These are phyloP conservation scores for Fusarium austroafricanum DNA, from an alignment of 2,329 filamentous ascomycete genomes.

Conservation along the genomic window DNA sequence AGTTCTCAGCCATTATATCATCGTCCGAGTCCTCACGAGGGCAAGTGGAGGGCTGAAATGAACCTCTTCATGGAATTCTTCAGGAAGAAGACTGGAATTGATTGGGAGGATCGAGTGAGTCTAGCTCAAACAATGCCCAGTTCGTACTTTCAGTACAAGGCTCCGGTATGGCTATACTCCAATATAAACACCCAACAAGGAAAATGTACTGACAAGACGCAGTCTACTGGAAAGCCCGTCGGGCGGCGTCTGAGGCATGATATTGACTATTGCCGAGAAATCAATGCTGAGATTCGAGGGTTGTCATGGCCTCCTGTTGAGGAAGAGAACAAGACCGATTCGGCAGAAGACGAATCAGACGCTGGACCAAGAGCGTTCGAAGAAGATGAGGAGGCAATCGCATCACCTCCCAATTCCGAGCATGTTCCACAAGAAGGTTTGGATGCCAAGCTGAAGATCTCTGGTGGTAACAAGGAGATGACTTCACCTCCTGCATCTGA, in stretches of 20 bases:
- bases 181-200: neutral
- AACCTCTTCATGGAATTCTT: constrained; percentile 68
- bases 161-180: constrained; percentile 56
- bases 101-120: constrained; percentile 68
- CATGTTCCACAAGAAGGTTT: neutral
- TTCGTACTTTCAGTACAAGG: constrained; percentile 57
- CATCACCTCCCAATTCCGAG: neutral
- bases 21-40: constrained; percentile 54
- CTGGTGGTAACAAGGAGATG: neutral
- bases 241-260: constrained; percentile 50
- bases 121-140: constrained; percentile 48
- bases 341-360: neutral
- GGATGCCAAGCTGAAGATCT: neutral
- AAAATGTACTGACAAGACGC: neutral
- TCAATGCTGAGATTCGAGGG: constrained; percentile 50
- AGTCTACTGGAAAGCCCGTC: constrained; percentile 55
- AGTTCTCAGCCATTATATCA: constrained; percentile 52
- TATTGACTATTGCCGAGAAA: constrained; percentile 50
- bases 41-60: constrained; percentile 59
- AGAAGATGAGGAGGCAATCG: neutral
- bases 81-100: constrained; percentile 64
- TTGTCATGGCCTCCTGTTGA: constrained; percentile 44
- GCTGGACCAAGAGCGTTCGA: neutral
- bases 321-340: neutral
- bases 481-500: neutral